Conservation (phyloP, 1,139 yeast species). For the Candida freyschussii region DNA sequence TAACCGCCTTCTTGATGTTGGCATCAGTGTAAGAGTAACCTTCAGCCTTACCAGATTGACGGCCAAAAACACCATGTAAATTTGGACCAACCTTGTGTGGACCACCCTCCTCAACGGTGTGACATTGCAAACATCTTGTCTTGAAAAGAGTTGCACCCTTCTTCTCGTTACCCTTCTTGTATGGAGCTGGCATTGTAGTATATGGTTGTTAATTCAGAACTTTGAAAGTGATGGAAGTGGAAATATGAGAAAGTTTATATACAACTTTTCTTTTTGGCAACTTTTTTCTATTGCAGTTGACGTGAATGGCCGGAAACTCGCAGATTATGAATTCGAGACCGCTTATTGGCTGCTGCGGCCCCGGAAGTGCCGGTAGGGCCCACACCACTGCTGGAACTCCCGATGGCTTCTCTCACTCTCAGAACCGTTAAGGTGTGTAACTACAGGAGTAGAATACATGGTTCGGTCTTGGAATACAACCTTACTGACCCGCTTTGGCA, state of each 20-base stretch:
- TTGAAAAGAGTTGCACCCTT: constrained; percentile 98
- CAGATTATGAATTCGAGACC: constrained; percentile 21
- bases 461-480: too few species aligned
- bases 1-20: constrained; percentile 92
- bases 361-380: constrained; percentile 4
- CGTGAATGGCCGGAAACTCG: constrained; percentile 20
- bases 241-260: constrained; percentile 8
- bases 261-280: constrained; percentile 5
- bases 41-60: constrained; percentile 85
- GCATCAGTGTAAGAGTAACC: constrained; percentile 98
- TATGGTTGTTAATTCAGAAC: not conserved
- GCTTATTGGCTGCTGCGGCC: constrained; percentile 24
- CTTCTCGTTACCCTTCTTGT: constrained; percentile 69
- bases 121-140: constrained; percentile 99
- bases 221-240: constrained; percentile 1
- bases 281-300: constrained; percentile 6
- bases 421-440: too few species aligned
- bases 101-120: constrained; percentile 93
- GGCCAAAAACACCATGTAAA: constrained; percentile 90
- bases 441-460: too few species aligned
- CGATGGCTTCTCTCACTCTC: too few species aligned
- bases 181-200: constrained; percentile 30
- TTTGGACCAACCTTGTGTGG: constrained; percentile 99
- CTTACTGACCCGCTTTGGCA: too few species aligned
- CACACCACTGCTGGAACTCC: too few species aligned